Evolutionary conservation across 345 rosid genomes (phyloP).

Genomic region (Syzygium oleosum): DNA sequence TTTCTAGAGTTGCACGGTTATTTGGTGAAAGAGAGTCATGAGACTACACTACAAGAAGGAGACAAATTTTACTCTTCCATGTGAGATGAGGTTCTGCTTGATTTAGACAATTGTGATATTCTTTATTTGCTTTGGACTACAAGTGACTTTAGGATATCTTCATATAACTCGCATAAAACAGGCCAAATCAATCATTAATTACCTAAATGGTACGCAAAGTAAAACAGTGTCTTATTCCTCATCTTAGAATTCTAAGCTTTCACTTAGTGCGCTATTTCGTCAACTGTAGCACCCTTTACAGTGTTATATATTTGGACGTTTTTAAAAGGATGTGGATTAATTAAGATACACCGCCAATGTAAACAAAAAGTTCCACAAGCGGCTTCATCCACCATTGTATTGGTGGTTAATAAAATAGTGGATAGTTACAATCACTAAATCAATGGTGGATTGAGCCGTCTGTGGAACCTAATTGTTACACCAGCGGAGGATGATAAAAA

Average conservation of each 20-base stretch:
- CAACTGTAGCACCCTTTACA: neutral
- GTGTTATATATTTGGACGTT: neutral
- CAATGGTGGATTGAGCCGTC: neutral
- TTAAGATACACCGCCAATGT: neutral
- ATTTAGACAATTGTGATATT: neutral
- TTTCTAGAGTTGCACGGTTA: neutral
- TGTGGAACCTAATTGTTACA: neutral
- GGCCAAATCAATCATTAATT: neutral
- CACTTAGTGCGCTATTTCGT: neutral
- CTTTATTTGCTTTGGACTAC: neutral
- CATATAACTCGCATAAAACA: neutral
- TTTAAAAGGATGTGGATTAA: neutral
- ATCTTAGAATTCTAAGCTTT: neutral
- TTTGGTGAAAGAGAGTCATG: neutral
- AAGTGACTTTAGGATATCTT: neutral
- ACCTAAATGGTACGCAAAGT: neutral
- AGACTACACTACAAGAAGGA: neutral
- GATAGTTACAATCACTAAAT: neutral
- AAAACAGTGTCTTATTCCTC: neutral
- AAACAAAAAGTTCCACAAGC: neutral
- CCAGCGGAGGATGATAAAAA: neutral
- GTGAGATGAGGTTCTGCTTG: neutral
- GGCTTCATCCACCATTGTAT: neutral
- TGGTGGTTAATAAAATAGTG: neutral
- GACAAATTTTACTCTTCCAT: neutral